Evolutionary conservation across 345 rosid genomes (phyloP).

Genomic region (Populus deltoides): DNA sequence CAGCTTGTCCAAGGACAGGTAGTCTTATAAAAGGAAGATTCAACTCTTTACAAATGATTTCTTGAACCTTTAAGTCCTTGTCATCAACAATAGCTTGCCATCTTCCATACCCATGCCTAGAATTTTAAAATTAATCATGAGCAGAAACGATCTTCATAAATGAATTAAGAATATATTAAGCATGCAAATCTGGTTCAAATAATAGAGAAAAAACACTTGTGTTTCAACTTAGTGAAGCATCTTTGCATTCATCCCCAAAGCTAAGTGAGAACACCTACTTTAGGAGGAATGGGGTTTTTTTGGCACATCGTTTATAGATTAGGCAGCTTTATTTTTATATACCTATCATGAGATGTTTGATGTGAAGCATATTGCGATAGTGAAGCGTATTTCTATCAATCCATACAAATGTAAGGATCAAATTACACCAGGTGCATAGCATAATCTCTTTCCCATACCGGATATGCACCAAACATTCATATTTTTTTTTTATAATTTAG

Average conservation of each 20-base stretch:
- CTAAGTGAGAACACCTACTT: neutral
- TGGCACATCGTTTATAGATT: neutral
- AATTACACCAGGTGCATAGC: neutral
- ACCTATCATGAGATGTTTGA: neutral
- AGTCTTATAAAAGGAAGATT: slow-evolving; percentile 71
- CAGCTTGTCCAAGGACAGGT: slow-evolving; percentile 64
- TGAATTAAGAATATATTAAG: neutral
- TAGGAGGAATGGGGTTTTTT: neutral
- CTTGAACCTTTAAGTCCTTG: slow-evolving; percentile 81
- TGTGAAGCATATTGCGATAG: neutral
- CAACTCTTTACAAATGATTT: slow-evolving; percentile 83
- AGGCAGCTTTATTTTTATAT: neutral
- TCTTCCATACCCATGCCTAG: slow-evolving; percentile 98
- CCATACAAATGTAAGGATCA: neutral
- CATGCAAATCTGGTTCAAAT: neutral
- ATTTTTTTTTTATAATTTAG: neutral
- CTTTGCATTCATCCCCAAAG: neutral
- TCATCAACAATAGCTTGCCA: slow-evolving; percentile 99
- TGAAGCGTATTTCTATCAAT: neutral
- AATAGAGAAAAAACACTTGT: neutral
- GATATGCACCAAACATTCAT: neutral
- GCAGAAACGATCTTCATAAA: slow-evolving; percentile 1
- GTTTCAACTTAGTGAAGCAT: neutral
- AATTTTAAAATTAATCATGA: slow-evolving; percentile 2
- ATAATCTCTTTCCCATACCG: neutral